Conservation (phyloP, 345 rosid genomes). For the Eutrema yunnanense region DNA sequence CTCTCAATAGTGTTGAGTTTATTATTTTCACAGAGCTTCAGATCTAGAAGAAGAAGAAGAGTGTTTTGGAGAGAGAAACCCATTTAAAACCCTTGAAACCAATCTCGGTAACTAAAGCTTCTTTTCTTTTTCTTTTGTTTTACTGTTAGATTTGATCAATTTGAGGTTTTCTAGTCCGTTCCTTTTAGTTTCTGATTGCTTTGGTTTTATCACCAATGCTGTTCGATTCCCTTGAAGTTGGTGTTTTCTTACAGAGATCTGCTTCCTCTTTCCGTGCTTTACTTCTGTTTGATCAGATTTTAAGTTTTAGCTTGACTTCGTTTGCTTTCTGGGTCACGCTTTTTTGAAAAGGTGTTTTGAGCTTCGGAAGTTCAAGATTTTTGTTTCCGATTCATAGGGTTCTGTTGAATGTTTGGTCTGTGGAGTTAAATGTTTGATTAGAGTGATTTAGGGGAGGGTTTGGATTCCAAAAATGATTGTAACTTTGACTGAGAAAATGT, state of each 20-base stretch:
- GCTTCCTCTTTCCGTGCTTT: conserved; percentile 6
- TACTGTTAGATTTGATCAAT: conserved; percentile 21
- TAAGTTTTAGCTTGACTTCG: neutral
- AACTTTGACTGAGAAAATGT: neutral
- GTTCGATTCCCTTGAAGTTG: conserved; percentile 17
- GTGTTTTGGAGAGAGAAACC: neutral
- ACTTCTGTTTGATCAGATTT: conserved; percentile 22
- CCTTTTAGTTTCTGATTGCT: conserved; percentile 9
- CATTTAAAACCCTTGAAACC: neutral
- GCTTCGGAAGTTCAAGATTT: neutral
- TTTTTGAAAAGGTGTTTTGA: neutral
- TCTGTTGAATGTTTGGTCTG: neutral
- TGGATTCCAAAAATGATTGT: neutral
- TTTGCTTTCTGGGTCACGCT: neutral
- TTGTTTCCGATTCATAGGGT: neutral
- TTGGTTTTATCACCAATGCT: conserved; percentile 28
- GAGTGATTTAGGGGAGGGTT: neutral
- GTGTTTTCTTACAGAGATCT: conserved; percentile 28
- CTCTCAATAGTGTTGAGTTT: conserved; percentile 15
- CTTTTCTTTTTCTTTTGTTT: neutral
- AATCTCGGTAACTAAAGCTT: neutral
- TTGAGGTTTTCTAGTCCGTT: neutral
- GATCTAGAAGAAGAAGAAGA: conserved; percentile 39
- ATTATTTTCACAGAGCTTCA: conserved; percentile 18
- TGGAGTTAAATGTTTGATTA: neutral